Conservation (phyloP, 768 basidiomycete species). For the Russula dissimulans region DNA sequence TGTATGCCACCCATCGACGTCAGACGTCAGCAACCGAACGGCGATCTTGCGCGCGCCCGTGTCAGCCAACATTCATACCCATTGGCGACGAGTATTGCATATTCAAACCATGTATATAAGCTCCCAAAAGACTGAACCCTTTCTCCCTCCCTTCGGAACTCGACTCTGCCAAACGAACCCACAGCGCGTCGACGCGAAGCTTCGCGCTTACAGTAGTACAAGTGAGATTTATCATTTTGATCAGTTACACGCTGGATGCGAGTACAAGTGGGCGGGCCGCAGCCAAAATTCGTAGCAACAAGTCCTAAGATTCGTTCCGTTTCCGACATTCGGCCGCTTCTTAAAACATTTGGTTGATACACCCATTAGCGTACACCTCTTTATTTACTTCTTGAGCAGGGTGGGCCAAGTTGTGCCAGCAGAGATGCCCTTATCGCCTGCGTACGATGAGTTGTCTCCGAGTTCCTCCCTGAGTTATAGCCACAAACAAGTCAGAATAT, state of each 20-base stretch:
- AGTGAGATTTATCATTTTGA: neutral
- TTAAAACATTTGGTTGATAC: neutral
- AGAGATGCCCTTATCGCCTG: slow-evolving; percentile 73
- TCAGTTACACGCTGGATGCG: neutral
- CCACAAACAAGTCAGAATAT: slow-evolving; percentile 14
- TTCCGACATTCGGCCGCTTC: neutral
- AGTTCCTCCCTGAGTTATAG: slow-evolving; percentile 59
- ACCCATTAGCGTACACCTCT: neutral
- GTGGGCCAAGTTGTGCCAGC: slow-evolving; percentile 66
- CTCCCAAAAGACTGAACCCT: too few species aligned
- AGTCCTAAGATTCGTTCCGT: neutral
- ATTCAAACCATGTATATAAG: too few species aligned
- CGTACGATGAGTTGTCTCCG: slow-evolving; percentile 56
- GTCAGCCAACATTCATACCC: too few species aligned
- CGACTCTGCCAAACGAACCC: too few species aligned
- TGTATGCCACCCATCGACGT: too few species aligned
- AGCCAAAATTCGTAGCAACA: neutral
- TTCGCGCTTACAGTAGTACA: too few species aligned
- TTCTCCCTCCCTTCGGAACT: too few species aligned
- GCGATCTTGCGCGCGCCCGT: too few species aligned
- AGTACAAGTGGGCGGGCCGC: neutral
- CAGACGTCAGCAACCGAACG: too few species aligned
- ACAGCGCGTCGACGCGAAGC: too few species aligned
- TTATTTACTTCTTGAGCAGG: slow-evolving; percentile 52
- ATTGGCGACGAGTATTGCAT: too few species aligned